Base-by-base conservation (phyloP, 2,329 filamentous ascomycete species). In the Aspergillus terreus region DNA sequence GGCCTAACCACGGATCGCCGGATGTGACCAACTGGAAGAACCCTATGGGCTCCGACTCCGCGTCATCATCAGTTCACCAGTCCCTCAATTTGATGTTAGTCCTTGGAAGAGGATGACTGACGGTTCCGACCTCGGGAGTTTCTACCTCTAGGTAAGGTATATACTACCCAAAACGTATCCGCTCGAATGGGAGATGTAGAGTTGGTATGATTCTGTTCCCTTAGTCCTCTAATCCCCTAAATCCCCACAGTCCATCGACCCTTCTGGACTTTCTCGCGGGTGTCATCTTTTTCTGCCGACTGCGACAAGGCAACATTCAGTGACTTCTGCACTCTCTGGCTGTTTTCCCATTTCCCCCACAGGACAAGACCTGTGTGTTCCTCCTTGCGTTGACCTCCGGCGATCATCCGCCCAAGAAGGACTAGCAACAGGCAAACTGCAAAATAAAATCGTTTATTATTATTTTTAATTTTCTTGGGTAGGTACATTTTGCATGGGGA, bases 371-470 rank as follows among this genome's bases (percentile, higher is more conserved):
- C 33, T 44, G 44, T 50, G 54, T 50, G 36, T 36, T 45, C 35
- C 46, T 56, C 59, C 59, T 61, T 61, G 55, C 58, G 50, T 53
- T 55, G 10, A 12, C 21, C 27, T 6, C 43, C 33, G 58, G 56
- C 57, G 60, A 62, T 62, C 60, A 55, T 55, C 59, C 25, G 40
- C 54, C 54, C 43, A 58, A 57, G 47, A 48, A 44, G 53, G 52
- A 30, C 7, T 30, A 30, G 27, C 23, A 23, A 23, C 5, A 23
- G 23, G 23, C 4, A 23, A 23, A 23, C 5, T 23, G 23, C 23
- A 6, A 6, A 23, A 23, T 6, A 23, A 23, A 23, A 23, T 23
- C 4, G 1, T 6, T 23, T 23, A 23, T 23, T 23, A 23, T 23
- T 23, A 23, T 30, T 10, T 10, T 30, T 30, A 4, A 30, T 30